Conservation (phyloP, 1,139 yeast species). For the Torulaspora pretoriensis region DNA sequence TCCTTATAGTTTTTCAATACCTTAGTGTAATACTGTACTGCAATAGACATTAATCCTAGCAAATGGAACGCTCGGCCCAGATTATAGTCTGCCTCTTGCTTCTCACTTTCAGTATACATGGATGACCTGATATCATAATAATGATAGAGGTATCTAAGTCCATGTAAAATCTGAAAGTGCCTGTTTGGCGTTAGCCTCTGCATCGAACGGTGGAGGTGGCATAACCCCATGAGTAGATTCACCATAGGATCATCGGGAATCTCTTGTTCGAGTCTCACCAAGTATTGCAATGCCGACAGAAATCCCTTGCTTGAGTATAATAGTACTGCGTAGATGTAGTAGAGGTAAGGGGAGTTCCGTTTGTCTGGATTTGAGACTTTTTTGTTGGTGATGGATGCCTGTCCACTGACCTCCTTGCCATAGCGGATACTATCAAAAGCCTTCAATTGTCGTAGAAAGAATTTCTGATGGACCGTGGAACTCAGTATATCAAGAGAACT, state of each 20-base stretch:
- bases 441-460: conserved; percentile 79
- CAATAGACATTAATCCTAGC: conserved; percentile 69
- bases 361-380: conserved; percentile 41
- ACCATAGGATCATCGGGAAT: conserved; percentile 75
- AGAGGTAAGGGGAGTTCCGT: conserved; percentile 63
- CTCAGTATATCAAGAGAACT: conserved; percentile 63
- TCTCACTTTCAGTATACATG: conserved; percentile 43
- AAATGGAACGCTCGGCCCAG: conserved; percentile 82
- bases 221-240: conserved; percentile 66
- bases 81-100: conserved; percentile 79
- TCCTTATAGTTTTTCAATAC: conserved; percentile 48
- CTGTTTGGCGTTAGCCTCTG: conserved; percentile 83
- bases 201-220: conserved; percentile 88
- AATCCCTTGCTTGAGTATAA: conserved; percentile 81
- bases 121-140: conserved; percentile 49
- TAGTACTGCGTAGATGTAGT: conserved; percentile 73
- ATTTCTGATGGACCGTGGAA: conserved; percentile 82
- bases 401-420: conserved; percentile 59
- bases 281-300: conserved; percentile 68
- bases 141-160: conserved; percentile 70
- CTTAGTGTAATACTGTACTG: conserved; percentile 64
- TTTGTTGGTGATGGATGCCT: conserved; percentile 62
- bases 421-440: conserved; percentile 71
- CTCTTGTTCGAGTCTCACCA: conserved; percentile 57
- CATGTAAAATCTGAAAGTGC: conserved; percentile 83